A percentile compares a stretch with the other conserved stretches of the same genome.
Evolutionary conservation across 2,329 filamentous ascomycete genomes (phyloP).

Genomic region (Mollisia scopiformis): DNA sequence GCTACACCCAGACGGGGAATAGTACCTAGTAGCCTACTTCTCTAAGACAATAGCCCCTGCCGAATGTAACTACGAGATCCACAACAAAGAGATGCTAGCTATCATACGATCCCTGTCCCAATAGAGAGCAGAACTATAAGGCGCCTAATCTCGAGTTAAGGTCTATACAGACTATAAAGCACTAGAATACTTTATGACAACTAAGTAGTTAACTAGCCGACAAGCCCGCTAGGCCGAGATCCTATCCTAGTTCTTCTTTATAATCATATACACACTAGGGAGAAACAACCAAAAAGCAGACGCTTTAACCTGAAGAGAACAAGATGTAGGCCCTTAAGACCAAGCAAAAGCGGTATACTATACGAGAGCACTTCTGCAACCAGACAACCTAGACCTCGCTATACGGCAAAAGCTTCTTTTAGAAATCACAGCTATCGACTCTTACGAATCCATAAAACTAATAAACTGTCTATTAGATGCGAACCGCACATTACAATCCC

Average conservation of each 20-base stretch:
- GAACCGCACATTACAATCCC: no score
- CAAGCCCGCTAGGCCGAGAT: neutral
- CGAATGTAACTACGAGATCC: slow-evolving; percentile 37
- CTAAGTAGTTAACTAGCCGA: slow-evolving; percentile 7
- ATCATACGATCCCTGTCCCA: slow-evolving; percentile 27
- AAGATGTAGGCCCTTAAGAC: neutral
- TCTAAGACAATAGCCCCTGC: slow-evolving; percentile 7
- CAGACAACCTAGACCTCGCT: no score
- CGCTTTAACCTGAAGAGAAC: neutral
- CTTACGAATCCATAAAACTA: no score
- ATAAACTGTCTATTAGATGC: no score
- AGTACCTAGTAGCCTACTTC: slow-evolving; percentile 13
- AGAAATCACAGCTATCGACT: no score
- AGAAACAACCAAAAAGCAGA: slow-evolving; percentile 5
- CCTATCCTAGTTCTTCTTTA: neutral
- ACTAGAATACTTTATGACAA: slow-evolving; percentile 20
- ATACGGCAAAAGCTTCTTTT: no score
- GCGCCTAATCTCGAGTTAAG: neutral
- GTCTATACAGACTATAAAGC: neutral
- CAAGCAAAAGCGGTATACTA: neutral
- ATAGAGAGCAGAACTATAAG: slow-evolving; percentile 5
- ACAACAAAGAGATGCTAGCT: slow-evolving; percentile 38
- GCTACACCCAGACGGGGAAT: neutral
- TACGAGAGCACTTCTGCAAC: no score
- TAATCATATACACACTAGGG: slow-evolving; percentile 5